These are phyloP conservation scores for Leishmania aethiopica DNA, from an alignment of 208 protist genomes.

Conservation along the genomic window DNA sequence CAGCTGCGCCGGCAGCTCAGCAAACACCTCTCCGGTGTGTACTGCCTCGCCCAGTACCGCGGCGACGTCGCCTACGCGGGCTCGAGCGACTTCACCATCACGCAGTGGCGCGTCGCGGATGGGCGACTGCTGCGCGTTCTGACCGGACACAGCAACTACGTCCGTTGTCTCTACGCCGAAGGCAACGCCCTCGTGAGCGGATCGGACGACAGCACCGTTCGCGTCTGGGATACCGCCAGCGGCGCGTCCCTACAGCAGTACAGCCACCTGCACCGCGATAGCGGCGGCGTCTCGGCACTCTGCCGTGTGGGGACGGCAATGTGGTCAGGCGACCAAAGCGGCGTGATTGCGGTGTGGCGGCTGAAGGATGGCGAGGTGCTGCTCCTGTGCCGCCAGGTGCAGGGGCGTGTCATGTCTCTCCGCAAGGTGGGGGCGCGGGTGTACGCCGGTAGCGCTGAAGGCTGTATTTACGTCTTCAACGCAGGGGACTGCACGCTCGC, in stretches of 20 bases:
- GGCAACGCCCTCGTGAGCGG: slow-evolving; percentile 77
- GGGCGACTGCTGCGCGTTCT: slow-evolving; percentile 71
- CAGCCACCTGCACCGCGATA: slow-evolving; percentile 54
- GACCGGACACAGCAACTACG: slow-evolving; percentile 80
- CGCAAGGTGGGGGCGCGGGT: slow-evolving; percentile 57
- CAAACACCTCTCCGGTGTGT: slow-evolving; percentile 82
- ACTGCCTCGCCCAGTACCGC: slow-evolving; percentile 66
- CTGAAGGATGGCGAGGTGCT: slow-evolving; percentile 47
- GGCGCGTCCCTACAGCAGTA: slow-evolving; percentile 48
- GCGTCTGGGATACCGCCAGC: slow-evolving; percentile 71
- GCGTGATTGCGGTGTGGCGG: slow-evolving; percentile 65
- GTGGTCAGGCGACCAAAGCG: slow-evolving; percentile 86
- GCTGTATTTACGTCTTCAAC: slow-evolving; percentile 59
- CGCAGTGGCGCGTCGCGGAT: slow-evolving; percentile 68
- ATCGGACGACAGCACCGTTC: slow-evolving; percentile 79
- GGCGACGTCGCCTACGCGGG: slow-evolving; percentile 72
- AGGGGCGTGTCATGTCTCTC: slow-evolving; percentile 51
- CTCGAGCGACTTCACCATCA: slow-evolving; percentile 82
- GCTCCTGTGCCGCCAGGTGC: slow-evolving; percentile 45
- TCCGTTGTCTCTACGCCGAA: slow-evolving; percentile 86
- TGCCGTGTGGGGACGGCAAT: slow-evolving; percentile 82
- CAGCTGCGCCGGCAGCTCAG: slow-evolving; percentile 54
- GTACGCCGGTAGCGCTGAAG: slow-evolving; percentile 59
- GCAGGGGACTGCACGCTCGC: slow-evolving; percentile 53
- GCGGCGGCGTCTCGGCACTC: slow-evolving; percentile 75